These are phyloP conservation scores for Trichoderma gamsii DNA, from an alignment of 495 filamentous ascomycete species.

Conservation along the genomic window DNA sequence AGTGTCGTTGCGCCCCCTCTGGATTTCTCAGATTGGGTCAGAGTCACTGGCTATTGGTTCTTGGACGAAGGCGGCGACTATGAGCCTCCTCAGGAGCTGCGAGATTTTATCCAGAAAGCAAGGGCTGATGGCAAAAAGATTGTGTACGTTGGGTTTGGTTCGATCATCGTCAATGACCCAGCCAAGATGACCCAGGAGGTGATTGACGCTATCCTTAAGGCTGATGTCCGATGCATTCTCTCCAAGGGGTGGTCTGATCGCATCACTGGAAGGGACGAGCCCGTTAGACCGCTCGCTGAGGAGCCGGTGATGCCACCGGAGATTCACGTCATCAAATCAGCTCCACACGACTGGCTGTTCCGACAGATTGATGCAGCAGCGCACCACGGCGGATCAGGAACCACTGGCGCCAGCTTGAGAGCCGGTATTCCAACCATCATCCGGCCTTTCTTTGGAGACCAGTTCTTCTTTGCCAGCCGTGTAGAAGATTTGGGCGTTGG, in stretches of 20 bases:
- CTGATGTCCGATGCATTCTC: slow-evolving; percentile 89
- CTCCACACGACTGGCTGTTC: slow-evolving; percentile 97
- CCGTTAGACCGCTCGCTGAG: slow-evolving; percentile 22
- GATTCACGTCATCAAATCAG: slow-evolving; percentile 81
- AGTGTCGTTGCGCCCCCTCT: slow-evolving; percentile 85
- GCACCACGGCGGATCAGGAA: slow-evolving; percentile 93
- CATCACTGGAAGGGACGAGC: slow-evolving; percentile 42
- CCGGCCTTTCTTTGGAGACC: slow-evolving; percentile 95
- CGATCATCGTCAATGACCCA: slow-evolving; percentile 89
- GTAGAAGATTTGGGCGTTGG: slow-evolving; percentile 92
- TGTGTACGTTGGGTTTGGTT: slow-evolving; percentile 95
- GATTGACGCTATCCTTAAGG: slow-evolving; percentile 82
- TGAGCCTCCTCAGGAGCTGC: slow-evolving; percentile 67
- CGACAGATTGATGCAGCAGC: slow-evolving; percentile 87
- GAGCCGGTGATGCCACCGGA: slow-evolving; percentile 73
- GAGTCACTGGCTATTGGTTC: slow-evolving; percentile 97
- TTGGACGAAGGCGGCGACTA: slow-evolving; percentile 74
- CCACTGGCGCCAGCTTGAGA: slow-evolving; percentile 87
- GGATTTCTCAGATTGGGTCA: slow-evolving; percentile 96
- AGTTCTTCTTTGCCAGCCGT: slow-evolving; percentile 88
- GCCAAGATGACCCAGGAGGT: slow-evolving; percentile 81
- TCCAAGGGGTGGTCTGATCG: slow-evolving; percentile 99
- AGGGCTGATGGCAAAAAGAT: slow-evolving; percentile 79
- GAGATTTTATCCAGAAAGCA: slow-evolving; percentile 73
- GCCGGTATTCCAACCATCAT: slow-evolving; percentile 92